Conservation (phyloP, 1,284 basidiomycete species). For the Trametes hirsuta region DNA sequence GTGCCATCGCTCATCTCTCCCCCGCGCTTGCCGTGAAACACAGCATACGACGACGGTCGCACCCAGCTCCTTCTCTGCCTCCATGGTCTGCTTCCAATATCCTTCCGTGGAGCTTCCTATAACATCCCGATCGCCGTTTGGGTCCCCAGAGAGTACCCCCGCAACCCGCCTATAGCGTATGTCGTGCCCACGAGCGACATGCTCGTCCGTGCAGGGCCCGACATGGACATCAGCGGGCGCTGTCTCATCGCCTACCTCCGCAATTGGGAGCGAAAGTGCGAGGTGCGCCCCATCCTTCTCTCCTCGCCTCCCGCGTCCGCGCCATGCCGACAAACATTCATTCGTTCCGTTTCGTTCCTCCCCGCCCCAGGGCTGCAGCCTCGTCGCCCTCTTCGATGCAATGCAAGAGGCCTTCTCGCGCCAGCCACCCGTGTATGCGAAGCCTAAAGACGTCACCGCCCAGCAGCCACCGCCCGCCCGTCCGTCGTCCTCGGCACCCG, state of each 20-base stretch:
- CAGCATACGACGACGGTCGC: conserved; percentile 94
- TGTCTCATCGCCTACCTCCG: conserved; percentile 71
- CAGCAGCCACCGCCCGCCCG: conserved; percentile 28
- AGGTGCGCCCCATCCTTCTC: conserved; percentile 56
- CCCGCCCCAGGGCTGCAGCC: conserved; percentile 62
- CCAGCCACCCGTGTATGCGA: conserved; percentile 91
- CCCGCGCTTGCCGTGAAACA: conserved; percentile 10
- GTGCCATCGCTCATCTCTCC: conserved; percentile 21
- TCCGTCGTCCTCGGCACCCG: conserved; percentile 21
- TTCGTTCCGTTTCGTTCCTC: not conserved
- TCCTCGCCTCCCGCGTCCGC: conserved; percentile 8
- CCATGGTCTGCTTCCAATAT: conserved; percentile 90
- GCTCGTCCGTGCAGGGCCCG: conserved; percentile 79
- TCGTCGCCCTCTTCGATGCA: conserved; percentile 67
- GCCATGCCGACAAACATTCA: conserved; percentile 20
- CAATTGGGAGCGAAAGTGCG: conserved; percentile 83
- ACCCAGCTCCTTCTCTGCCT: conserved; percentile 89
- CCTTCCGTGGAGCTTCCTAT: conserved; percentile 79
- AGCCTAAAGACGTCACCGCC: conserved; percentile 51
- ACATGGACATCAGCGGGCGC: conserved; percentile 85
- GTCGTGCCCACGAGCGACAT: conserved; percentile 94
- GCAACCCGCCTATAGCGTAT: conserved; percentile 84
- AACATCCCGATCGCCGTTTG: conserved; percentile 94
- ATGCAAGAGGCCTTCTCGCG: conserved; percentile 84
- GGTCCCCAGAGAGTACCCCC: conserved; percentile 84